phyloP scores from a whole-genome alignment of 352 stramenopile genomes.

The Pythium monospermum region DNA sequence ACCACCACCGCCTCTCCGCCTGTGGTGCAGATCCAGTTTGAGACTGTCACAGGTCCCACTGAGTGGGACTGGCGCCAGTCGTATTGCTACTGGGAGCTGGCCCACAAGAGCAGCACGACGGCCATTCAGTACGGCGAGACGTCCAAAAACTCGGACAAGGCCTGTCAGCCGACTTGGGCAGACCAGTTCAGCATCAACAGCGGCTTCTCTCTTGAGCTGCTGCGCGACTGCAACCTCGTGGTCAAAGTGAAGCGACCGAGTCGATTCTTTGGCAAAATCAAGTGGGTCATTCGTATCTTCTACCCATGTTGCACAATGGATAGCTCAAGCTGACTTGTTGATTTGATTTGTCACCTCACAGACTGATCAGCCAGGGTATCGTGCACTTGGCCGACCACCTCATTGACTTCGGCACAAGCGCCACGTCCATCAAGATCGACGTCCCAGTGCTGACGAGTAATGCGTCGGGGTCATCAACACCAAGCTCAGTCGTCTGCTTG shows the following conservation, averaged over 20 bases:
- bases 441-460: no score
- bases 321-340: no score
- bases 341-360: no score
- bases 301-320: no score
- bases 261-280: no score
- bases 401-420: no score
- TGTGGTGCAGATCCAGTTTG: background rate
- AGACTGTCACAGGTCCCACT: background rate
- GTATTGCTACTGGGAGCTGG: background rate
- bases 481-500: no score
- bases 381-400: no score
- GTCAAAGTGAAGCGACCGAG: background rate
- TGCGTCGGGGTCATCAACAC: no score
- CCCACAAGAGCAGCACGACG: background rate
- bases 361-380: no score
- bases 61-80: background rate
- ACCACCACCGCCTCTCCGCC: background rate
- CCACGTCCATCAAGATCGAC: no score
- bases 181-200: background rate
- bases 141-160: background rate
- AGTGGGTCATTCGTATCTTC: no score
- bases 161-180: background rate
- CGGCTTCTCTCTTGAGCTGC: background rate
- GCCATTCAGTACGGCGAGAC: background rate
- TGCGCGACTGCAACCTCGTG: background rate